A percentile compares a stretch with the other conserved stretches of the same genome.
Evolutionary conservation across 371 early-diverging fungal genomes (phyloP).

Genomic region (Mortierella sp.): DNA sequence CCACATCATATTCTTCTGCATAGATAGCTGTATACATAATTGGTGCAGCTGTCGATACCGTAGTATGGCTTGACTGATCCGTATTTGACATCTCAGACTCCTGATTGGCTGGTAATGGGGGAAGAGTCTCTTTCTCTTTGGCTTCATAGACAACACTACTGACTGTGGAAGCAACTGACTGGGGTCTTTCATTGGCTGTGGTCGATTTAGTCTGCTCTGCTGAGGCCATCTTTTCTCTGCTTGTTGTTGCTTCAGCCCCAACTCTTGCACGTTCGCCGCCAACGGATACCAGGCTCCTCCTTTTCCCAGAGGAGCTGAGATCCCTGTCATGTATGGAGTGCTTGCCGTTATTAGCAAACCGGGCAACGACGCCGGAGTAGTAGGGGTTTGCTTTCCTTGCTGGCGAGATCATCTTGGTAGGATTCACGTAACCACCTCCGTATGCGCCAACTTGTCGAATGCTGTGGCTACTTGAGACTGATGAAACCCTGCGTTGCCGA

Average conservation of each 20-base stretch:
- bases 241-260: constrained; percentile 23
- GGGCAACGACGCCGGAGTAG: constrained; percentile 50
- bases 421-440: constrained; percentile 26
- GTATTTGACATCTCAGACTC: neutral
- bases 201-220: neutral
- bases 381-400: constrained; percentile 53
- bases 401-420: constrained; percentile 43
- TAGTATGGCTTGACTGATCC: constrained; percentile 2
- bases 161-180: constrained; percentile 14
- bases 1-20: constrained; percentile 34
- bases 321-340: constrained; percentile 41
- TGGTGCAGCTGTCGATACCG: constrained; percentile 12
- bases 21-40: constrained; percentile 29
- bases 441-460: constrained; percentile 53
- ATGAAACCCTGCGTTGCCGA: constrained; percentile 52
- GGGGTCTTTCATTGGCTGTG: constrained; percentile 2
- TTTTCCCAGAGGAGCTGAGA: constrained; percentile 25
- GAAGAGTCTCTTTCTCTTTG: constrained; percentile 10
- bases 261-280: constrained; percentile 41
- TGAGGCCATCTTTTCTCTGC: constrained; percentile 19
- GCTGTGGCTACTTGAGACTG: constrained; percentile 51
- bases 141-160: constrained; percentile 15
- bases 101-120: neutral
- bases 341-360: constrained; percentile 38
- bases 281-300: constrained; percentile 38